phyloP scores from a whole-genome alignment of 208 protist species.

The Acanthamoeba royreba region DNA sequence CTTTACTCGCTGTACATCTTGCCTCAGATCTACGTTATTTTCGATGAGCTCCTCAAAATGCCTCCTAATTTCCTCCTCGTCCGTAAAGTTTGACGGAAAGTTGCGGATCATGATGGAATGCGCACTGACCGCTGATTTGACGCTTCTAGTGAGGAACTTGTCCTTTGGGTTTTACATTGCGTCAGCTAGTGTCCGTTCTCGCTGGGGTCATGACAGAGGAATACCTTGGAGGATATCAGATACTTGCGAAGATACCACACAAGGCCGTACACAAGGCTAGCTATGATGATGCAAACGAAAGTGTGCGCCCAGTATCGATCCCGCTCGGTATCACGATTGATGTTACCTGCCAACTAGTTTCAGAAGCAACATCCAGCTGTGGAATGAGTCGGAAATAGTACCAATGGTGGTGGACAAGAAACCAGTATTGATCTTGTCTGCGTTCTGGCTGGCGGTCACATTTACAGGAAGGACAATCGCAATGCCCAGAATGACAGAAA shows the following conservation, averaged over 20 bases:
- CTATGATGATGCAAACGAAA: background rate
- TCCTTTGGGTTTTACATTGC: background rate
- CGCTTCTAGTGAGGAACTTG: background rate
- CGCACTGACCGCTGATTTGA: background rate
- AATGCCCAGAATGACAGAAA: background rate
- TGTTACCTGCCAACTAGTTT: background rate
- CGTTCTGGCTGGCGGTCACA: background rate
- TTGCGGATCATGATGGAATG: conserved; percentile 39
- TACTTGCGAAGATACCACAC: conserved; percentile 6
- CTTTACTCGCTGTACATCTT: background rate
- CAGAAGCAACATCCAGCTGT: too few relatives aligned
- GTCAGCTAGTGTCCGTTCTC: too few relatives aligned
- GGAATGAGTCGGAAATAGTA: background rate
- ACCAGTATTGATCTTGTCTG: background rate
- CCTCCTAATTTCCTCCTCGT: background rate
- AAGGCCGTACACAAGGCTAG: background rate
- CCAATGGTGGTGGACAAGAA: background rate
- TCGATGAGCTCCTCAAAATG: conserved; percentile 31
- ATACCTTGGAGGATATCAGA: background rate
- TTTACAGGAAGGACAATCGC: background rate
- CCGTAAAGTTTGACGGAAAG: background rate
- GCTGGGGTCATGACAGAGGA: too few relatives aligned
- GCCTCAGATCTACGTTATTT: background rate
- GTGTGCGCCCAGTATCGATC: background rate
- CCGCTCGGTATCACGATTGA: background rate